Base-by-base conservation (phyloP, 139 green algal genomes). In the Yamagishiella unicocca region DNA sequence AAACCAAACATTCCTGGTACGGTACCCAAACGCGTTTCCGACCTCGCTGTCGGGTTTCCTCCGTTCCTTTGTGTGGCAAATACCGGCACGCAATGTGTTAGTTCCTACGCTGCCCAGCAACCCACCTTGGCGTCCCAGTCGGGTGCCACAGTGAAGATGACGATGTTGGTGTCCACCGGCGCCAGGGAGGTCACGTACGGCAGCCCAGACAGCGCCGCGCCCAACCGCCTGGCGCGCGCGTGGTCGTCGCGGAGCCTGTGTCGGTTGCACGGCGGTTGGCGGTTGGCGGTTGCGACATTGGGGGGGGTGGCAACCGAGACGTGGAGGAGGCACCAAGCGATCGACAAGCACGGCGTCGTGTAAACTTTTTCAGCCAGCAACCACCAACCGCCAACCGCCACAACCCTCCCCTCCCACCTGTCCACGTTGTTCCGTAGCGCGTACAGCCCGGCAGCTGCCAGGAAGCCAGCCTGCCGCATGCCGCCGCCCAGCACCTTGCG, bases 401-500 rank as follows among this genome's bases (percentile, higher is more conserved):
- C 67, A 29, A 6, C 72, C 10, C 43, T 6, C 50, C n/a, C 38
- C 9, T 1, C 87, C 29, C 67, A 89, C 89, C 89, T 83, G 0
- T 90, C 82, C 24, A 91, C 58, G 72, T 92, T 90, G 80, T 92
- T 62, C 43, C 77, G 22, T 76, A 94, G 66, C 19, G 89, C 89
- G 72, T 89, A 92, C 31, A 93, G 43, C 29, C 91, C 91, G 14
- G 91, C 89, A 35, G 88, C 91, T 29, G 91, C 91, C 68, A 94
- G 83, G 82, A 92, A 88, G 62, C 94, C 92, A 25, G 91, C 93
- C 89, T 98, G 94, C 33, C 94, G 84, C 94, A 96, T 95, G 50
- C 91, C 92, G 3, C 95, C 95, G 31, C 95, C 94, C 33, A 96
- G 88, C 81, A 94, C 90, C 90, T 98, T 98, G 29, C 95, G 89